Conservation (phyloP, 164 flowering plant genomes). For the Umbilicus rupestris region DNA sequence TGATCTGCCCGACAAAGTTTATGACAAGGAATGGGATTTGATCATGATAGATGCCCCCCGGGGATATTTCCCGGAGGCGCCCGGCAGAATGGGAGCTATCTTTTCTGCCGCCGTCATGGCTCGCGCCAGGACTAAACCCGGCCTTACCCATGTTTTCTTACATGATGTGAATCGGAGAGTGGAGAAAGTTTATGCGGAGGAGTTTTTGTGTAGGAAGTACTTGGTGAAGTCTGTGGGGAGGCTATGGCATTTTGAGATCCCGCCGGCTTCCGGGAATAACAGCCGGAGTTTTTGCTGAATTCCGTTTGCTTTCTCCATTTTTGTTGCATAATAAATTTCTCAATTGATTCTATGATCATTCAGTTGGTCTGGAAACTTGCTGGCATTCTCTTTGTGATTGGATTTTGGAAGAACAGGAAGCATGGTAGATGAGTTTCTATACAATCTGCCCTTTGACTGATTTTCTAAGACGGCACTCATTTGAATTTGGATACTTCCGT, state of each 20-base stretch:
- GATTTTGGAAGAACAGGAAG: too few relatives aligned
- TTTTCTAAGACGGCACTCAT: too few relatives aligned
- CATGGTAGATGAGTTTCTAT: too few relatives aligned
- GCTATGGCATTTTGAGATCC: constrained; percentile 65
- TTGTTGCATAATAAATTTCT: too few relatives aligned
- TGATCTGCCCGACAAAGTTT: constrained; percentile 46
- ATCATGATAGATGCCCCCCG: constrained; percentile 84
- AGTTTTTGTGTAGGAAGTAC: constrained; percentile 54
- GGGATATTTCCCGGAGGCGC: constrained; percentile 54
- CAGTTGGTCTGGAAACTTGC: too few relatives aligned
- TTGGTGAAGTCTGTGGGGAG: constrained; percentile 37
- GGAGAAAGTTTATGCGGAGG: constrained; percentile 48
- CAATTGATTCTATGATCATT: too few relatives aligned
- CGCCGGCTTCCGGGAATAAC: constrained; percentile 20
- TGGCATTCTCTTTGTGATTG: too few relatives aligned
- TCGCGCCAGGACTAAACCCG: constrained; percentile 31
- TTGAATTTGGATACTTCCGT: too few relatives aligned
- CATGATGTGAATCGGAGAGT: constrained; percentile 71
- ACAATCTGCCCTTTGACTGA: too few relatives aligned
- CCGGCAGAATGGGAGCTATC: constrained; percentile 78
- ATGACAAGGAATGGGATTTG: constrained; percentile 67
- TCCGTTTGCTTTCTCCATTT: not conserved
- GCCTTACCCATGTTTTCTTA: constrained; percentile 61
- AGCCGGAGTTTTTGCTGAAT: constrained; percentile 12
- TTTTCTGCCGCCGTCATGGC: constrained; percentile 78